Base-by-base conservation (phyloP, 1,284 basidiomycete genomes). In the Ceratobasidium sp. region DNA sequence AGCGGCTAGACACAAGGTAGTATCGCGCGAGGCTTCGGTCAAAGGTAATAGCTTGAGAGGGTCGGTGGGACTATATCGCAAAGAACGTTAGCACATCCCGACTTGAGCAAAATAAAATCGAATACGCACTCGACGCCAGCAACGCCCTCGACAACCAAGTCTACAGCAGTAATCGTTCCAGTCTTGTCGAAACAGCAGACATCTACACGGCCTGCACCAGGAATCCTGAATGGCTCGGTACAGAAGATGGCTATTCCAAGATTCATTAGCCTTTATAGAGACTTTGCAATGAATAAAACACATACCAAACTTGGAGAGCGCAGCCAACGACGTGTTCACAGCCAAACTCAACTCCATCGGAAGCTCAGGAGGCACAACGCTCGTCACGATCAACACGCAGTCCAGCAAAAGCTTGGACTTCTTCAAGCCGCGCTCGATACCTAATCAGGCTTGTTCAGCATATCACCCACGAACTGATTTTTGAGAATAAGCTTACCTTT, bases 161-260 rank as follows among this genome's bases (percentile, higher is more conserved):
- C 93, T 85, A 98, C 96, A 0, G 95, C 95, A 0, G 97, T 98
- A 81, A 98, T 97, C 0, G 97, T 98, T 44, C 97, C 97, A 0
- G 97, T 98, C 89, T 98, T 98, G 87, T 98, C 97, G 82, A 98
- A 98, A 86, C 97, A 98, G 85, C 97, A 98, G 13, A 98, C 94
- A 82, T 98, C 97, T 6, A 98, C 96, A 42, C 95, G 91, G 7
- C 97, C 97, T 12, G 97, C 97, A 80, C 89, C 94, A 0, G 97
- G 96, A 81, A 98, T 98, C 39, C 97, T 91, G 91, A 98, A 98
- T 0, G 97, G 97, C 83, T 98, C 97, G 13, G 97, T 98, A 84
- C 97, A 98, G 87, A 97, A 98, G 80, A 98, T 98, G 9, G 96
- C 96, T 97, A 80, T 20, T 40, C 20, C 78, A 72, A 10, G 72